Evolutionary conservation across 495 filamentous ascomycete species (phyloP).

Genomic region (Penicillium steckii): DNA sequence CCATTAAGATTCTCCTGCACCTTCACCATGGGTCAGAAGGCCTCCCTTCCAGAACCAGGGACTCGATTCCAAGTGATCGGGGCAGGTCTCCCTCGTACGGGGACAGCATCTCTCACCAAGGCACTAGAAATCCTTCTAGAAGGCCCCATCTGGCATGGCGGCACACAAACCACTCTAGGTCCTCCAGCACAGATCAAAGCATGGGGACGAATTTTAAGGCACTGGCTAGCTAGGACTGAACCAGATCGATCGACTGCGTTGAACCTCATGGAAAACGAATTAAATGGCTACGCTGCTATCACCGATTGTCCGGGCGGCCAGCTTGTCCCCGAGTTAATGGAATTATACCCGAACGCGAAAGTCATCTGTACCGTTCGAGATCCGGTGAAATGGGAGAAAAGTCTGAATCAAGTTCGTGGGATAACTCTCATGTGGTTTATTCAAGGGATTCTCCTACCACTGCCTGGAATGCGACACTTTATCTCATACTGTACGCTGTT

Average conservation of each 20-base stretch:
- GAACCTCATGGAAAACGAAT: conserved; percentile 50
- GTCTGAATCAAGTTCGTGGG: conserved; percentile 12
- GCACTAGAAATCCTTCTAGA: conserved; percentile 47
- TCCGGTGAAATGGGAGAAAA: conserved; percentile 20
- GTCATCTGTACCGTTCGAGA: conserved; percentile 30
- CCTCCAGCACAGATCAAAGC: conserved; percentile 17
- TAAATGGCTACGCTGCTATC: conserved; percentile 54
- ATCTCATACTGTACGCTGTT: conserved; percentile 14
- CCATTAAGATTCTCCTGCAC: not conserved
- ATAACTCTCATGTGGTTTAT: conserved; percentile 17
- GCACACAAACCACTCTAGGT: conserved; percentile 25
- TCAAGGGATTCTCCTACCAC: conserved; percentile 18
- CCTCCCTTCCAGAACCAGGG: conserved; percentile 12
- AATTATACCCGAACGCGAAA: conserved; percentile 29
- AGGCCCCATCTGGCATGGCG: conserved; percentile 28
- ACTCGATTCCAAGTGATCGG: conserved; percentile 35
- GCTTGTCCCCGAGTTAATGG: conserved; percentile 25
- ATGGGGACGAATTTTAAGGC: conserved; percentile 20
- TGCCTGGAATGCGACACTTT: conserved; percentile 28
- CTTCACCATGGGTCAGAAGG: conserved; percentile 14
- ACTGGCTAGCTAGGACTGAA: conserved; percentile 9
- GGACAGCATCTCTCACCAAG: conserved; percentile 46
- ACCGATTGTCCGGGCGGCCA: conserved; percentile 29
- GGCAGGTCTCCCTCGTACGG: conserved; percentile 51
- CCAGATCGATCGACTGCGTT: conserved; percentile 57